Percentiles rank a stretch among this genome's conserved stretches.
These are phyloP conservation scores for Ophiocytium majus DNA, from an alignment of 352 stramenopile genomes.

Conservation along the genomic window DNA sequence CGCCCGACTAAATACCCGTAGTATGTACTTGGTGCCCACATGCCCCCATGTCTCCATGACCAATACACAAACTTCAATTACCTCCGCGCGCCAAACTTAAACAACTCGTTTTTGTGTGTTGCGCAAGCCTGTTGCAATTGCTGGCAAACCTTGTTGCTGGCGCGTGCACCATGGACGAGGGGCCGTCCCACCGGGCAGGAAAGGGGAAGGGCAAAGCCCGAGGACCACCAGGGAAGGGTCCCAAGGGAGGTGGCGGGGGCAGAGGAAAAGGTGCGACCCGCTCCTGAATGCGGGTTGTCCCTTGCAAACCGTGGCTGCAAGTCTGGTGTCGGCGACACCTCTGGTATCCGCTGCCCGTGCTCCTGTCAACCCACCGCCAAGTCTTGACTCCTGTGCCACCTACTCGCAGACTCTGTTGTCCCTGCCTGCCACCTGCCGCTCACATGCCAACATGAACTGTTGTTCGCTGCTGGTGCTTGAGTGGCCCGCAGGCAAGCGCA, in stretches of 20 bases:
- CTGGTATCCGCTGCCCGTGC: neutral
- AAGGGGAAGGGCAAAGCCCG: neutral
- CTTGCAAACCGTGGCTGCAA: too few species aligned
- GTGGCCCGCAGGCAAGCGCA: neutral
- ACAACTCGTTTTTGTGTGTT: too few species aligned
- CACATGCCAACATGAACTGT: neutral
- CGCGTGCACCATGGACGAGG: constrained; percentile 15
- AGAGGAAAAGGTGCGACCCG: neutral
- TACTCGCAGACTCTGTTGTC: too few species aligned
- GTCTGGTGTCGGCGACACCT: neutral
- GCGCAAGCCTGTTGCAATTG: too few species aligned
- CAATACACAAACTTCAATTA: too few species aligned
- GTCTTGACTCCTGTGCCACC: too few species aligned
- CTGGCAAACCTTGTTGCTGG: too few species aligned
- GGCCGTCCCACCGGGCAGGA: neutral
- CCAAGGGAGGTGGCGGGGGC: neutral
- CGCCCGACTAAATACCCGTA: too few species aligned
- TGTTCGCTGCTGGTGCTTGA: neutral
- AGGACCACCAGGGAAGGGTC: neutral
- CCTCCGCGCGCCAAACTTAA: too few species aligned
- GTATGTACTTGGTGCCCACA: too few species aligned
- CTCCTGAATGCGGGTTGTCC: too few species aligned
- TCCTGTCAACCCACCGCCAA: neutral
- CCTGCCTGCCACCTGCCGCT: neutral
- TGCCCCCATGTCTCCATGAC: too few species aligned